Evolutionary conservation across 495 filamentous ascomycete species (phyloP).

Genomic region (Sordaria brevicollis): DNA sequence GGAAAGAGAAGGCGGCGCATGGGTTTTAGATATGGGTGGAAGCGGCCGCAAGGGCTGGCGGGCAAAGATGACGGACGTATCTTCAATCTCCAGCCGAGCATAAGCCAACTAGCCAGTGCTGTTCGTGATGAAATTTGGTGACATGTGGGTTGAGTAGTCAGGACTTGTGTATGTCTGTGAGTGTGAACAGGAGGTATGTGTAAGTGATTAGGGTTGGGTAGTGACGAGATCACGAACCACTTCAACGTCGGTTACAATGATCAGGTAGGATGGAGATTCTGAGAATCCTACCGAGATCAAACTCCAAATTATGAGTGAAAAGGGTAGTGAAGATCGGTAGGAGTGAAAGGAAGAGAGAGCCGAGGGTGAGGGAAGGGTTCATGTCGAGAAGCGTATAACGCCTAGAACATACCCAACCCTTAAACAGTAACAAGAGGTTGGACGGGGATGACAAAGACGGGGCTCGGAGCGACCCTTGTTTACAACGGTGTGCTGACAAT

Average conservation of each 20-base stretch:
- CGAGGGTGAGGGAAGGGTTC: neutral
- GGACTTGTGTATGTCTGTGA: neutral
- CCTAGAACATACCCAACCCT: neutral
- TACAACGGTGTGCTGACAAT: neutral
- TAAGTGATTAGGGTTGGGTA: neutral
- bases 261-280: neutral
- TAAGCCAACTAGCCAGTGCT: neutral
- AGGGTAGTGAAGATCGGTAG: neutral
- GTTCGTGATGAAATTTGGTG: neutral
- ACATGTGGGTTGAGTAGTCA: neutral
- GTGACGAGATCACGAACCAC: neutral
- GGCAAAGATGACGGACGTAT: neutral
- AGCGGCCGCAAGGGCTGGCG: neutral
- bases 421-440: neutral
- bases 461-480: neutral
- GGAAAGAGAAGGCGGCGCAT: neutral
- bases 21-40: neutral
- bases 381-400: neutral
- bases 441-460: neutral
- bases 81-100: neutral
- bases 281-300: neutral
- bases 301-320: neutral
- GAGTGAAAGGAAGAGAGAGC: neutral
- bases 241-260: neutral
- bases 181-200: neutral